phyloP scores from a whole-genome alignment of 495 filamentous ascomycete genomes.

The Sphaerosporella brunnea region DNA sequence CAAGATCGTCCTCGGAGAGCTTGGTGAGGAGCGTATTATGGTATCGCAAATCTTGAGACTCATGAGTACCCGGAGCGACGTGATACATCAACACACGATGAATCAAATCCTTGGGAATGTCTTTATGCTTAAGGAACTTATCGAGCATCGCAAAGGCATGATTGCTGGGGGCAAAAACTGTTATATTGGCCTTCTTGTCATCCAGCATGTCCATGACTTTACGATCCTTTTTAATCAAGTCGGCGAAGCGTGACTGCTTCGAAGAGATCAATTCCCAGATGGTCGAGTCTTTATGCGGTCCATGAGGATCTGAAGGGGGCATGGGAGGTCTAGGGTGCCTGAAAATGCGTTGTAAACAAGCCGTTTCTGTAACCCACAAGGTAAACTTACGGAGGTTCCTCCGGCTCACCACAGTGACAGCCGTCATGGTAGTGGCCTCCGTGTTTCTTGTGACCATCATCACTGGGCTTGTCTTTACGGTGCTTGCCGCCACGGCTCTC shows the following conservation, averaged over 20 bases:
- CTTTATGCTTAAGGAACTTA: slow-evolving; percentile 37
- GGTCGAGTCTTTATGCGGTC: slow-evolving; percentile 40
- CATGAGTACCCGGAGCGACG: slow-evolving; percentile 43
- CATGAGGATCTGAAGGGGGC: slow-evolving; percentile 13
- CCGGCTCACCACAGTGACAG: too few species aligned
- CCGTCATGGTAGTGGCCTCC: slow-evolving; percentile 14
- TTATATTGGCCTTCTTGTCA: slow-evolving; percentile 48
- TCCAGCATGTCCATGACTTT: slow-evolving; percentile 56
- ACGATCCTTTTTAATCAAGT: slow-evolving; percentile 49
- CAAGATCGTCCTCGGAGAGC: slow-evolving; percentile 37
- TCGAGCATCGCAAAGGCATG: slow-evolving; percentile 41
- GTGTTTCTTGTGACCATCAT: slow-evolving; percentile 5
- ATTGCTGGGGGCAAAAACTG: slow-evolving; percentile 65
- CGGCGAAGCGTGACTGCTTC: slow-evolving; percentile 53
- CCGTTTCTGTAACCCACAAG: too few species aligned
- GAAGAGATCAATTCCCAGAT: slow-evolving; percentile 58
- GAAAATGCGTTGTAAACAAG: too few species aligned
- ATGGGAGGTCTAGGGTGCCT: slow-evolving; percentile 10
- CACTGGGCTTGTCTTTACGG: slow-evolving; percentile 18
- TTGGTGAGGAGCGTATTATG: slow-evolving; percentile 55
- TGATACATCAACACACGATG: slow-evolving; percentile 54
- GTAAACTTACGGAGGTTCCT: too few species aligned
- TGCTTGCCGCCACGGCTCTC: slow-evolving; percentile 9
- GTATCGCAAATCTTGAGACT: slow-evolving; percentile 37
- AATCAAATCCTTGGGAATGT: slow-evolving; percentile 45